phyloP scores from a whole-genome alignment of 1,284 basidiomycete species.

The Ceratobasidium sp. region DNA sequence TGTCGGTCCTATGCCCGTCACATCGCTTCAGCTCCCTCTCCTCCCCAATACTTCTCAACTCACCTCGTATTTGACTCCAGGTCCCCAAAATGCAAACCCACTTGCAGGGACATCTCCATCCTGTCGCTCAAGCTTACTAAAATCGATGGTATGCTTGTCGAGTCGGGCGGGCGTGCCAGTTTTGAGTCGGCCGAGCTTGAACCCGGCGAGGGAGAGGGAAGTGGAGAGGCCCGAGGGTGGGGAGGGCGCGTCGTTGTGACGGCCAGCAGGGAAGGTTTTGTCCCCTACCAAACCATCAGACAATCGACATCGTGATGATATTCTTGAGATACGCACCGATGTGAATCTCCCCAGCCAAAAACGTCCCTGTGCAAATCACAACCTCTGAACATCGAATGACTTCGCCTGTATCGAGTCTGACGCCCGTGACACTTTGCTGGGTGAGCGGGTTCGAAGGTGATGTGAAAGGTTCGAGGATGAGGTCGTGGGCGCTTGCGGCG shows the following conservation, averaged over 20 bases:
- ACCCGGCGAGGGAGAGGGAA: slow-evolving; percentile 78
- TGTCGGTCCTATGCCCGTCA: slow-evolving; percentile 67
- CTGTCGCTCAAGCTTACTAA: slow-evolving; percentile 67
- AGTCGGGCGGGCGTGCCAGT: slow-evolving; percentile 91
- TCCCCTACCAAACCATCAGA: slow-evolving; percentile 61
- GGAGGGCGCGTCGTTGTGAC: slow-evolving; percentile 79
- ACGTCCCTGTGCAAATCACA: slow-evolving; percentile 90
- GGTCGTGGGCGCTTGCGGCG: slow-evolving; percentile 81
- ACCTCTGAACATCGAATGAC: slow-evolving; percentile 80
- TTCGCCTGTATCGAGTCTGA: slow-evolving; percentile 80
- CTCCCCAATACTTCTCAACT: neutral
- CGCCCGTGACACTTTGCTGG: slow-evolving; percentile 64
- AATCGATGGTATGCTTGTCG: slow-evolving; percentile 75
- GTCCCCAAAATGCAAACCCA: slow-evolving; percentile 65
- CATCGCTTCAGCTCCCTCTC: slow-evolving; percentile 45
- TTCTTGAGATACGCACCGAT: slow-evolving; percentile 65
- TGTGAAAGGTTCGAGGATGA: slow-evolving; percentile 67
- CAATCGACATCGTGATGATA: neutral
- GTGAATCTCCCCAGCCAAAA: slow-evolving; percentile 88
- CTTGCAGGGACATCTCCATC: slow-evolving; percentile 68
- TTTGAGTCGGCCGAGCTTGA: slow-evolving; percentile 83
- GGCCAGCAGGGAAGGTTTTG: slow-evolving; percentile 83
- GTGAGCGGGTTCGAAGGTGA: slow-evolving; percentile 49
- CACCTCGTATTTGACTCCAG: slow-evolving; percentile 33
- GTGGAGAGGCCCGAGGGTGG: slow-evolving; percentile 70